A percentile compares a stretch with the other conserved stretches of the same genome.
Evolutionary conservation across 2,329 filamentous ascomycete genomes (phyloP).

Genomic region (Phyllosticta ampelicida): DNA sequence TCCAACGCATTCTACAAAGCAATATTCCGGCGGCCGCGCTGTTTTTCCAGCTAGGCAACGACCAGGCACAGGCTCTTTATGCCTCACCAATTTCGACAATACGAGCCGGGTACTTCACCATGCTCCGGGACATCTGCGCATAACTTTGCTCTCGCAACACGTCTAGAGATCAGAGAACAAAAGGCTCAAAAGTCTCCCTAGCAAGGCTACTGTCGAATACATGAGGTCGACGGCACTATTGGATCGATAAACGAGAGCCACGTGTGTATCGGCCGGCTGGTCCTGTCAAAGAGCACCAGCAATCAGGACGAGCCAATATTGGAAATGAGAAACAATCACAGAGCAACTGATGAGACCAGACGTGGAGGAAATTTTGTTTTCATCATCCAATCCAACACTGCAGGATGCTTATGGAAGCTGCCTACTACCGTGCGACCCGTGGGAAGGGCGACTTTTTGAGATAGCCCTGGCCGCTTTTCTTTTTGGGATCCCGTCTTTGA

Average conservation of each 20-base stretch:
- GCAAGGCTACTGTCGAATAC: neutral
- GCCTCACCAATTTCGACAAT: neutral
- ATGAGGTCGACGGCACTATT: neutral
- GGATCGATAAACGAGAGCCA: neutral
- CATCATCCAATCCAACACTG: neutral
- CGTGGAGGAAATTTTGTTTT: neutral
- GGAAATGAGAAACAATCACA: neutral
- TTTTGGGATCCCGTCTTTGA: neutral
- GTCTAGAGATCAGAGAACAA: neutral
- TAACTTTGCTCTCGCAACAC: neutral
- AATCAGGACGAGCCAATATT: neutral
- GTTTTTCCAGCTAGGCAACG: neutral
- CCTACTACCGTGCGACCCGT: neutral
- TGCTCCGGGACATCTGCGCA: neutral
- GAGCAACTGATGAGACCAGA: neutral
- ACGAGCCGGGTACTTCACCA: neutral
- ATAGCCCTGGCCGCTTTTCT: slow-evolving; percentile 2
- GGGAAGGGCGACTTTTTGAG: neutral
- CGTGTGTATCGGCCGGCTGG: neutral
- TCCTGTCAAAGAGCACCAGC: neutral
- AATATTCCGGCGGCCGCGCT: neutral
- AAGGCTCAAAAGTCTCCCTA: neutral
- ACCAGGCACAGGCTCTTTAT: neutral
- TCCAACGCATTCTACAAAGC: neutral
- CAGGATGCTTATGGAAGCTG: neutral